phyloP scores from a whole-genome alignment of 2,329 filamentous ascomycete genomes.

The Huntiella omanensis region DNA sequence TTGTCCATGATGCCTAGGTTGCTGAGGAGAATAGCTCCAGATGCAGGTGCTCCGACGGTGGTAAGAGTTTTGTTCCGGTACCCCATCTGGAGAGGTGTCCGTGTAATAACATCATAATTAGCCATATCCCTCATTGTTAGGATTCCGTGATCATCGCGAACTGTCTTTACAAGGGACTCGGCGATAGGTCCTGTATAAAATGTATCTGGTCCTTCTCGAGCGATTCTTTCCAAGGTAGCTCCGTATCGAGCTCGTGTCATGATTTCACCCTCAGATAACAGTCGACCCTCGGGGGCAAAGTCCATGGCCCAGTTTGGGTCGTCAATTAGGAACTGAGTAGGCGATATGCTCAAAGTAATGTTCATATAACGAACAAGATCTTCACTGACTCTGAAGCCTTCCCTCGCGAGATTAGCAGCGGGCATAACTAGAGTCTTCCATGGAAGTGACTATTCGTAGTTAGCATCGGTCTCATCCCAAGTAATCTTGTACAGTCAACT shows the following conservation, averaged over 20 bases:
- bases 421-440: slow-evolving; percentile 58
- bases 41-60: slow-evolving; percentile 53
- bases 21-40: slow-evolving; percentile 56
- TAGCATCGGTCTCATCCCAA: background rate
- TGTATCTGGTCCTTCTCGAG: slow-evolving; percentile 47
- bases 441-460: slow-evolving; percentile 22
- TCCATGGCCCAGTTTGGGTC: slow-evolving; percentile 71
- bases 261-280: slow-evolving; percentile 52
- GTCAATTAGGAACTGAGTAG: slow-evolving; percentile 46
- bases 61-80: slow-evolving; percentile 56
- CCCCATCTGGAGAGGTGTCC: slow-evolving; percentile 43
- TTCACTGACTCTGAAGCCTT: slow-evolving; percentile 54
- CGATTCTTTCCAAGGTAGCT: slow-evolving; percentile 56
- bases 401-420: slow-evolving; percentile 51
- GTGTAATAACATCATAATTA: slow-evolving; percentile 49
- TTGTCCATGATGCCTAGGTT: slow-evolving; percentile 71
- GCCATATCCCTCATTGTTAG: slow-evolving; percentile 65
- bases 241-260: slow-evolving; percentile 72
- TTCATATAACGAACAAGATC: slow-evolving; percentile 63
- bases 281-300: slow-evolving; percentile 66
- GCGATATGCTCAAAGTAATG: slow-evolving; percentile 14
- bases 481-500: background rate
- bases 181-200: slow-evolving; percentile 62
- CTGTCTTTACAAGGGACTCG: slow-evolving; percentile 48
- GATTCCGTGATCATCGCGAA: slow-evolving; percentile 56